A percentile compares a stretch with the other conserved stretches of the same genome.
These are phyloP conservation scores for Aristolochia fimbriata DNA, from an alignment of 164 flowering plant species.

Conservation along the genomic window DNA sequence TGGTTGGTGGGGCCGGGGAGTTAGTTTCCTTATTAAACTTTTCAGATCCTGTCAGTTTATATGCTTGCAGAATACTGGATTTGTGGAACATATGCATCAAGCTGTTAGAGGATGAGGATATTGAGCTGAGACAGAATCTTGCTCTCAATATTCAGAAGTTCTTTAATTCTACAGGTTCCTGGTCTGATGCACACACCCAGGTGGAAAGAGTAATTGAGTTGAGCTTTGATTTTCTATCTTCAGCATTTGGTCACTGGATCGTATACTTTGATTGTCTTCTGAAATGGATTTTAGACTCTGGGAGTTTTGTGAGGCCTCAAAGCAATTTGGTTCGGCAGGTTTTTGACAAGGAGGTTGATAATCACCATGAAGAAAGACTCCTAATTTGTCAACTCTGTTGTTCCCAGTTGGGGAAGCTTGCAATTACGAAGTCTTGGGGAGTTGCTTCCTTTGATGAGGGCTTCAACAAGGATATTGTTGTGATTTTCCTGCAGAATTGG, in stretches of 20 bases:
- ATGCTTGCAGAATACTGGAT: conserved; percentile 47
- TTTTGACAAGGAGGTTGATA: conserved; percentile 96
- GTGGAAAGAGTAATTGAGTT: conserved; percentile 77
- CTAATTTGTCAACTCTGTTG: conserved; percentile 77
- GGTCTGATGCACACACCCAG: conserved; percentile 45
- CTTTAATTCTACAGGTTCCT: conserved; percentile 18
- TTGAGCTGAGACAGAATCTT: conserved; percentile 51
- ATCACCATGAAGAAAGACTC: conserved; percentile 90
- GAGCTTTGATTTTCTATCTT: conserved; percentile 68
- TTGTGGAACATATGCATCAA: conserved; percentile 71
- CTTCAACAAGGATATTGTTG: conserved; percentile 1
- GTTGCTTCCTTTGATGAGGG: conserved; percentile 9
- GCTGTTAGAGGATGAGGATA: conserved; percentile 93
- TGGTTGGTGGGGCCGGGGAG: background rate
- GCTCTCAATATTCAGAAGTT: conserved; percentile 55
- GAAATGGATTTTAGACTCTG: conserved; percentile 39
- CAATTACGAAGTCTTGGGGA: conserved; percentile 20
- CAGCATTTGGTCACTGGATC: conserved; percentile 70
- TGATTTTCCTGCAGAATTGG: conserved; percentile 37
- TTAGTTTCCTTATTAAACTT: conserved; percentile 9
- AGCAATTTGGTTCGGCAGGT: conserved; percentile 82
- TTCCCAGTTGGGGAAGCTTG: conserved; percentile 57
- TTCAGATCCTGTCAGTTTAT: conserved; percentile 35
- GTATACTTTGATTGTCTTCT: conserved; percentile 52
- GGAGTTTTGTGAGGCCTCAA: conserved; percentile 24